Conservation (phyloP, 306 rosid species). For the Cucumis cinereus region DNA sequence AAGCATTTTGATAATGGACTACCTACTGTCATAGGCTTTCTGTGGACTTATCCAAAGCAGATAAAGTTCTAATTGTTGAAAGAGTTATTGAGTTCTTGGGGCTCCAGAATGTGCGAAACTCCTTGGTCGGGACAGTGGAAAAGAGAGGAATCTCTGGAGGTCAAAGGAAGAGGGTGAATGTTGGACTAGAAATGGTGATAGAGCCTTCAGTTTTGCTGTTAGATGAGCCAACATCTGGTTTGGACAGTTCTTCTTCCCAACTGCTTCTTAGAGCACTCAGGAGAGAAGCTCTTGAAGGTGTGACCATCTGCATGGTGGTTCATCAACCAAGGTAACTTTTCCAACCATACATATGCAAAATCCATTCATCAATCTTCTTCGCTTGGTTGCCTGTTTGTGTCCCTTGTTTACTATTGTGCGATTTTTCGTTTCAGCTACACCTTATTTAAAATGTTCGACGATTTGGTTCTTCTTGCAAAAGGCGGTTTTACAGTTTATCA, state of each 20-base stretch:
- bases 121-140: constrained; percentile 87
- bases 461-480: constrained; percentile 85
- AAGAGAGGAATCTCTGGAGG: constrained; percentile 97
- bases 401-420: not conserved
- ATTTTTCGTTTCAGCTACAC: constrained; percentile 50
- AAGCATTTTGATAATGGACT: constrained; percentile 9
- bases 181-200: constrained; percentile 97
- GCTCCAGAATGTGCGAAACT: constrained; percentile 75
- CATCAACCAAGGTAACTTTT: constrained; percentile 89
- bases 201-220: constrained; percentile 92
- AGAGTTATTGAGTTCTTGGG: constrained; percentile 86
- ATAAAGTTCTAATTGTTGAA: constrained; percentile 79
- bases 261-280: constrained; percentile 83
- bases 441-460: constrained; percentile 95
- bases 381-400: not conserved
- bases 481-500: constrained; percentile 95
- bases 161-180: constrained; percentile 95
- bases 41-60: constrained; percentile 52
- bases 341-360: not conserved
- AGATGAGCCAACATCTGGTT: constrained; percentile 96
- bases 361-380: not conserved
- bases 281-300: constrained; percentile 98
- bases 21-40: constrained; percentile 38
- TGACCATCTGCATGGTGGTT: constrained; percentile 91
- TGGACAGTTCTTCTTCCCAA: constrained; percentile 96